A percentile compares a stretch with the other conserved stretches of the same genome.
Evolutionary conservation across 768 basidiomycete genomes (phyloP).

Genomic region (Termitomyces sp.): DNA sequence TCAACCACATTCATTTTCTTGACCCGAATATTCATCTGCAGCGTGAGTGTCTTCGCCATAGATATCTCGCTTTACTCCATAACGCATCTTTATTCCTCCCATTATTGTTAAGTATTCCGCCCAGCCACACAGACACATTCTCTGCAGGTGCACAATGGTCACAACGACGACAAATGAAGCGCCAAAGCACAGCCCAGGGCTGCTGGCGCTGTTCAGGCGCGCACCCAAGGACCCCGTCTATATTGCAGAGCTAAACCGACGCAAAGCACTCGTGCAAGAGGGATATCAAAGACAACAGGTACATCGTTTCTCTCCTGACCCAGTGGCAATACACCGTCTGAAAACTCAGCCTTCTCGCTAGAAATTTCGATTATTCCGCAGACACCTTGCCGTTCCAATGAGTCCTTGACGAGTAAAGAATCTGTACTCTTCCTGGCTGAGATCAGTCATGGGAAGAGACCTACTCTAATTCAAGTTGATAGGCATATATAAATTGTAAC

Average conservation of each 20-base stretch:
- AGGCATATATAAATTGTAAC: too few species aligned
- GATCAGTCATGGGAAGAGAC: not conserved
- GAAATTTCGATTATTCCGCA: not conserved
- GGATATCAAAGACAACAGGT: conserved; percentile 16
- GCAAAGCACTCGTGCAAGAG: conserved; percentile 15
- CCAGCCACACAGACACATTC: not conserved
- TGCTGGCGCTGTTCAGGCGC: conserved; percentile 11
- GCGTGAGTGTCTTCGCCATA: too few species aligned
- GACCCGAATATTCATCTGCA: not conserved
- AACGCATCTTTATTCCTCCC: not conserved
- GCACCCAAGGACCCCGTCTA: conserved; percentile 10
- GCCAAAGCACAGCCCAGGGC: conserved; percentile 7
- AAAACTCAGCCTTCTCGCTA: not conserved
- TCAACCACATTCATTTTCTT: not conserved
- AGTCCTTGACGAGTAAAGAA: too few species aligned
- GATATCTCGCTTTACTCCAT: too few species aligned
- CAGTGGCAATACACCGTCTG: not conserved
- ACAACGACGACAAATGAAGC: conserved; percentile 3
- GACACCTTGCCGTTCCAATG: too few species aligned
- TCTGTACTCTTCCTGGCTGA: too few species aligned
- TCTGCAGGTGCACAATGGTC: not conserved
- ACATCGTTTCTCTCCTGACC: too few species aligned
- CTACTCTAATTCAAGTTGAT: not conserved
- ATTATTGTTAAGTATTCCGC: not conserved
- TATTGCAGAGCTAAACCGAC: conserved; percentile 12